A percentile compares a stretch with the other conserved stretches of the same genome.
These are phyloP conservation scores for Corymbia maculata DNA, from an alignment of 345 rosid species.

Conservation along the genomic window DNA sequence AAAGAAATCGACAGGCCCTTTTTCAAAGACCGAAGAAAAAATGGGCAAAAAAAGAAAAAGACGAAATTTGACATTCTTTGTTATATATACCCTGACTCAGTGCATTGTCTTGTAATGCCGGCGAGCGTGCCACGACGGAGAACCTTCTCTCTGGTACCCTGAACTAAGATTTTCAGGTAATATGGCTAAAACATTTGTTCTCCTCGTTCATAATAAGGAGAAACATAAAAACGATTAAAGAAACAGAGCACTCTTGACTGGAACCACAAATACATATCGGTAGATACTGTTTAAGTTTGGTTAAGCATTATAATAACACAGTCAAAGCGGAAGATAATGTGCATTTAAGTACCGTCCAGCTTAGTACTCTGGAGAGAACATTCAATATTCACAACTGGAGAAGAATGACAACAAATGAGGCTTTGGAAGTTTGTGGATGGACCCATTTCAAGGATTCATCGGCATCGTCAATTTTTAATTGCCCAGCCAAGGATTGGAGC, in stretches of 20 bases:
- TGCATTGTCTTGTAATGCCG: neutral
- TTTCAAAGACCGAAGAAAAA: neutral
- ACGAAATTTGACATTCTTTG: neutral
- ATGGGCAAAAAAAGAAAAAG: neutral
- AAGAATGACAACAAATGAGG: neutral
- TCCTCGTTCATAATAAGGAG: neutral
- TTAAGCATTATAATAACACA: neutral
- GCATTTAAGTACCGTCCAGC: neutral
- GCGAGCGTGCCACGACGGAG: neutral
- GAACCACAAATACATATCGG: neutral
- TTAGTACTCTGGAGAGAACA: neutral
- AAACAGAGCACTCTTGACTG: neutral
- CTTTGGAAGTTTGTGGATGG: neutral
- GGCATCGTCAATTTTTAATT: neutral
- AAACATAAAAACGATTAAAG: neutral
- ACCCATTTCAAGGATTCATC: neutral
- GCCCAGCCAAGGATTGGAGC: neutral
- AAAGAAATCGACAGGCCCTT: neutral
- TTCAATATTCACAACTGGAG: neutral
- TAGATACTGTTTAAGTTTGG: neutral
- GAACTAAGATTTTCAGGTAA: neutral
- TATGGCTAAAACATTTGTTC: neutral
- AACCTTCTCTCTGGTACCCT: neutral
- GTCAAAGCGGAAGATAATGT: neutral
- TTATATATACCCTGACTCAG: neutral